Conservation (phyloP, 106 monocot species). For the Narthecium ossifragum region DNA sequence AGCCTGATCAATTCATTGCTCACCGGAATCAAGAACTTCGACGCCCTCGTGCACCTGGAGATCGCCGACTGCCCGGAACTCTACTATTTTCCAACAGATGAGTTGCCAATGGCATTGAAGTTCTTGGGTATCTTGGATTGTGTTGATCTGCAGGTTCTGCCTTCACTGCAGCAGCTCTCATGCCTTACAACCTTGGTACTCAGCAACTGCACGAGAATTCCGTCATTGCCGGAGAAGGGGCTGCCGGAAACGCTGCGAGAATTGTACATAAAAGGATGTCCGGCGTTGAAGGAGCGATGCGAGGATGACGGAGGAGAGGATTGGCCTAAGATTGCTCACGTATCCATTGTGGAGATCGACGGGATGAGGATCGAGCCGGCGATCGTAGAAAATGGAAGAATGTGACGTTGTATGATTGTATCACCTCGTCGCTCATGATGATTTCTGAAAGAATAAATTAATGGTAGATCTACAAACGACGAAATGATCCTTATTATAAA, state of each 20-base stretch:
- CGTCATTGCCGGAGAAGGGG: not conserved
- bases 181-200: not conserved
- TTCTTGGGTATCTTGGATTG: not conserved
- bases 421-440: no score
- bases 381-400: no score
- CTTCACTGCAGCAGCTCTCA: not conserved
- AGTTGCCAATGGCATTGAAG: not conserved
- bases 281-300: not conserved
- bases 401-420: no score
- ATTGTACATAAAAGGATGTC: constrained; percentile 1
- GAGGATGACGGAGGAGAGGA: not conserved
- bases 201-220: not conserved
- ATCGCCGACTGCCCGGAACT: not conserved
- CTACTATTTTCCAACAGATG: not conserved
- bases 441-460: no score
- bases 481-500: no score
- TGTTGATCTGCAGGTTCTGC: not conserved
- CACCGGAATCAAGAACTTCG: not conserved
- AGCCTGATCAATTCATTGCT: not conserved
- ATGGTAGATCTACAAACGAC: no score
- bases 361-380: no score
- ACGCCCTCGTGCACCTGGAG: not conserved
- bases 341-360: constrained; percentile 4
- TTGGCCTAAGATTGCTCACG: not conserved
- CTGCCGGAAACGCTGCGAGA: constrained; percentile 2